phyloP scores from a whole-genome alignment of 805 yeast genomes.

The Kluyveromyces lactis region DNA sequence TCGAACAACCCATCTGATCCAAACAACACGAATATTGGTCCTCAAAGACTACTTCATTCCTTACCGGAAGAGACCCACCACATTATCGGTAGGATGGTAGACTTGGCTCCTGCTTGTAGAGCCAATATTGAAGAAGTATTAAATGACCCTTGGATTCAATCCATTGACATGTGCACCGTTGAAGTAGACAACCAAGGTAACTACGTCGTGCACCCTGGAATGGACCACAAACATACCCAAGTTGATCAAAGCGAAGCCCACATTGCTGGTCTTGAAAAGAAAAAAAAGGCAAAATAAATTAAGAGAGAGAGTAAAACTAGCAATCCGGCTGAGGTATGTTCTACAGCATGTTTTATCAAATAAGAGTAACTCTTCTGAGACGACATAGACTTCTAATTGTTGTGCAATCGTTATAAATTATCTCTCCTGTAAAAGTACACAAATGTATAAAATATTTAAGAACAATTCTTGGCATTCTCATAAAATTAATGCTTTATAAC shows the following conservation, averaged over 20 bases:
- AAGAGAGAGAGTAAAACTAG: no score
- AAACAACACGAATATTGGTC: constrained; percentile 66
- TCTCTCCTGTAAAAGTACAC: no score
- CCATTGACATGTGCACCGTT: constrained; percentile 63
- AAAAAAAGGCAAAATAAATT: constrained; percentile 37
- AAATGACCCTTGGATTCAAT: constrained; percentile 58
- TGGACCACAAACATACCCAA: constrained; percentile 72
- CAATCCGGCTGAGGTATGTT: no score
- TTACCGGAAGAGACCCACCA: constrained; percentile 62
- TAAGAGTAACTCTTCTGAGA: no score
- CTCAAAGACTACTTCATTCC: constrained; percentile 60
- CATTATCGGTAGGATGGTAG: constrained; percentile 69
- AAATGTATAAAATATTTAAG: no score
- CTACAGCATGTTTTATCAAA: no score
- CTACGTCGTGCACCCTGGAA: constrained; percentile 33
- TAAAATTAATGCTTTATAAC: no score
- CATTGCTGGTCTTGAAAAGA: constrained; percentile 85
- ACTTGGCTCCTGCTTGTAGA: constrained; percentile 78
- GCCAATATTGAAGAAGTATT: constrained; percentile 74
- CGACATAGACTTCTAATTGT: no score
- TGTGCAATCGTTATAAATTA: no score
- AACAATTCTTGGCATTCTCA: no score
- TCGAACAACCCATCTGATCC: constrained; percentile 29
- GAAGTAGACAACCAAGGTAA: constrained; percentile 32
- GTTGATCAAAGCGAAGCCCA: constrained; percentile 94